These are phyloP conservation scores for Tricholoma terreum DNA, from an alignment of 768 basidiomycete genomes.

Conservation along the genomic window DNA sequence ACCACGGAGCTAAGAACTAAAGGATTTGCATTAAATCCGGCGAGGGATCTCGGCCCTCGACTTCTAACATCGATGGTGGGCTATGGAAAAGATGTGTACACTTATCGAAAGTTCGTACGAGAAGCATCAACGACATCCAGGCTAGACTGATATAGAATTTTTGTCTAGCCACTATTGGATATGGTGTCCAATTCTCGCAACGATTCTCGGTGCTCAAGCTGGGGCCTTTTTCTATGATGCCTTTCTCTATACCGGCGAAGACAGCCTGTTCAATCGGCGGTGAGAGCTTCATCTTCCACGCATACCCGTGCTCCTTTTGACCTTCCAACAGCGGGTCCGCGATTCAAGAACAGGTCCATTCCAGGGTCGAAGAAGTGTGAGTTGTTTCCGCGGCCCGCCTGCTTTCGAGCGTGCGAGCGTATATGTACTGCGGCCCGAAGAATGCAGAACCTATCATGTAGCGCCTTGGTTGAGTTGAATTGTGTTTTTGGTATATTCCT, in stretches of 20 bases:
- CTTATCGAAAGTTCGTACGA: constrained; percentile 40
- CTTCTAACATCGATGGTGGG: constrained; percentile 70
- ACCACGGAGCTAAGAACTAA: neutral
- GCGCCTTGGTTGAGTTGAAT: too few species aligned
- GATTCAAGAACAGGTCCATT: neutral
- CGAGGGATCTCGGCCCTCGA: constrained; percentile 56
- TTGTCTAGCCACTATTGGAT: constrained; percentile 65
- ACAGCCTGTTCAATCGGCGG: constrained; percentile 50
- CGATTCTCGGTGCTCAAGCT: constrained; percentile 55
- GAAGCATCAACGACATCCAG: neutral
- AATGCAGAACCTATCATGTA: too few species aligned
- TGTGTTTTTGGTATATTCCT: too few species aligned
- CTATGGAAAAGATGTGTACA: constrained; percentile 50
- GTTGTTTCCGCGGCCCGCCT: neutral
- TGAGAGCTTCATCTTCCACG: constrained; percentile 23
- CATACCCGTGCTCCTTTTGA: neutral
- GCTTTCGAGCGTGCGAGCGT: too few species aligned
- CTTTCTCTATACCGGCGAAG: constrained; percentile 56
- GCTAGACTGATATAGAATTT: constrained; percentile 15
- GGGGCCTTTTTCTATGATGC: constrained; percentile 59
- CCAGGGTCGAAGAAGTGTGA: neutral
- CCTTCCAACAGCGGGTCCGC: neutral
- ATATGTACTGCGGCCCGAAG: too few species aligned
- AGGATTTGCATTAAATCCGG: constrained; percentile 37
- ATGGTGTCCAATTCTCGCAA: constrained; percentile 63